Evolutionary conservation across 2,329 filamentous ascomycete genomes (phyloP), one percentile per base, ranked within the genome.

Genomic region (Hypoxylon sp.): DNA sequence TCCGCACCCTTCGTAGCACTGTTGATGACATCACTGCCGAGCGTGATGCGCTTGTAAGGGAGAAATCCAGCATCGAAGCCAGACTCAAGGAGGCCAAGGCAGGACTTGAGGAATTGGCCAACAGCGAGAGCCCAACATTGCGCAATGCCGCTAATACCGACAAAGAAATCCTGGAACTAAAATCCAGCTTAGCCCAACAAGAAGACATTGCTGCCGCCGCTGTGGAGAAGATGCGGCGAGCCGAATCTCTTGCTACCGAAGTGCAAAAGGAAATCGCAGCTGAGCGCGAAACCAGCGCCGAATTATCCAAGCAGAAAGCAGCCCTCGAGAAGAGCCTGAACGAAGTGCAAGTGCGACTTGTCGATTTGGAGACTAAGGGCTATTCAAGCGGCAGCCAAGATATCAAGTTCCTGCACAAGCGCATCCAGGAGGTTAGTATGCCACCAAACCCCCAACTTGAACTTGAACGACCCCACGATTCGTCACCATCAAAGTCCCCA

Each of bases 361-460:
- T 99, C 57, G 96, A 98, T 78, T 86, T 98, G 7, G 95, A 99
- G 83, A 98, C 96, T 47, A 98, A 98, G 84, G 94, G 94, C 58
- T 98, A 97, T 82, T 96, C 94, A 19, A 97, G 91, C 72, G 93
- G 93, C 24, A 97, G 94, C 79, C 93, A 97, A 75, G 95, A 98
- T 80, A 93, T 98, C 73, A 92, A 96, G 76, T 98, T 98, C 83
- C 82, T 98, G 75, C 93, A 98, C 81, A 95, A 94, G 77, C 89
- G 95, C 55, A 93, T 99, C 72, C 94, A 98, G 83, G 95, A 98
- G 87, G 94, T 97, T 85, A 87, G 89, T 79, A 69, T 52, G 68
- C 42, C 53, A 63, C 64, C 72, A 60, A 70, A 56, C 27, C 15
- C 51, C 35, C 17, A 46, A 52, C 37, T 66, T 53, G 48, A 65